Conservation (phyloP, 116 monocot species). For the Papilionanthe hybrid region DNA sequence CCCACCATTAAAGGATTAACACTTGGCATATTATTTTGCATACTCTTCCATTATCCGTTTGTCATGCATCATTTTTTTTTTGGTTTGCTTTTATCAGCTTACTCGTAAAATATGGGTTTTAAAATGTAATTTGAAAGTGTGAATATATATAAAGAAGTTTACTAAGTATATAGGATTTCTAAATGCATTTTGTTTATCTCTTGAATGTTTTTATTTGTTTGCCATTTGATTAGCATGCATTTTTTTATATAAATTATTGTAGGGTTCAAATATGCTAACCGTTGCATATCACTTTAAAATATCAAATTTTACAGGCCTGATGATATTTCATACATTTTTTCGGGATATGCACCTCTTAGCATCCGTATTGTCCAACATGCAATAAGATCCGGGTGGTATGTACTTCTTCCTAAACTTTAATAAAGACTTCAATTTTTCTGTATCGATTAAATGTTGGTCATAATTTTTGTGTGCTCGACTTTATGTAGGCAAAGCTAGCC, state of each 20-base stretch:
- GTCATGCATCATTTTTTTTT: too few species aligned
- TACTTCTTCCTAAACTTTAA: not conserved
- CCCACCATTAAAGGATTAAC: not conserved
- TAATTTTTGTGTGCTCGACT: not conserved
- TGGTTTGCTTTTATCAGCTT: too few species aligned
- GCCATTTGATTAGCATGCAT: not conserved
- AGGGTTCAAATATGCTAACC: not conserved
- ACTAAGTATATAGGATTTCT: not conserved
- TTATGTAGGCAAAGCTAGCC: not conserved
- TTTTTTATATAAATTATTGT: not conserved
- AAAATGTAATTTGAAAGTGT: not conserved
- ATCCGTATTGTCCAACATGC: slow-evolving; percentile 99
- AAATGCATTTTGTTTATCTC: not conserved
- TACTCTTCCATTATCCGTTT: too few species aligned
- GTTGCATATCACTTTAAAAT: not conserved
- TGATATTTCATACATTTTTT: slow-evolving; percentile 95
- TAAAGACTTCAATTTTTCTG: not conserved
- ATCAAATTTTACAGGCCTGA: slow-evolving; percentile 63
- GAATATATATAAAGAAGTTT: not conserved
- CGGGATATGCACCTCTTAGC: slow-evolving; percentile 99
- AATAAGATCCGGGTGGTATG: slow-evolving; percentile 95
- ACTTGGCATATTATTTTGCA: too few species aligned
- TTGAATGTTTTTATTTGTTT: not conserved
- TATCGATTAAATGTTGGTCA: not conserved
- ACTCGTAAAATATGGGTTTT: too few species aligned